These are phyloP conservation scores for Mycena vitilis DNA, from an alignment of 768 basidiomycete genomes.

Conservation along the genomic window DNA sequence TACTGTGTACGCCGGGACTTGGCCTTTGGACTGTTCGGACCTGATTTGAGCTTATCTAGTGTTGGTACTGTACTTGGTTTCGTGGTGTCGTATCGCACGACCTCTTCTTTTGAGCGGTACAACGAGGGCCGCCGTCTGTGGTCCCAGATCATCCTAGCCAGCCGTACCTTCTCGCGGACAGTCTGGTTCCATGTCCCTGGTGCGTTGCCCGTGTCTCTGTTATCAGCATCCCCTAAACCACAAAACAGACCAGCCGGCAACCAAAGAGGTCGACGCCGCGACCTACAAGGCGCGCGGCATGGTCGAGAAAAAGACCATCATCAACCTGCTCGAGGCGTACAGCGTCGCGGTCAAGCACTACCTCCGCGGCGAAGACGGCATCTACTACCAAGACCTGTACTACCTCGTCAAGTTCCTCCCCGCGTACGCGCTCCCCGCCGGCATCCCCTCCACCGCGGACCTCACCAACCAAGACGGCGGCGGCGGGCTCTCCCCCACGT, in stretches of 20 bases:
- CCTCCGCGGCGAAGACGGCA: conserved; percentile 62
- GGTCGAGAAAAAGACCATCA: conserved; percentile 75
- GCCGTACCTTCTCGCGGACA: conserved; percentile 67
- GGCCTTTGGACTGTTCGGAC: neutral
- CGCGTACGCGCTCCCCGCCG: conserved; percentile 66
- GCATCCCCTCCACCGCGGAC: conserved; percentile 55
- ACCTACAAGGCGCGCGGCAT: conserved; percentile 58
- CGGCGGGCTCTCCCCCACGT: conserved; percentile 20
- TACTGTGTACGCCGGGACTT: conserved; percentile 63
- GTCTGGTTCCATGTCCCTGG: conserved; percentile 79
- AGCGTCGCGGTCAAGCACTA: conserved; percentile 78
- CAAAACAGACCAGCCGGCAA: conserved; percentile 31
- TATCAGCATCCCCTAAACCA: conserved; percentile 30
- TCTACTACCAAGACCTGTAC: conserved; percentile 68
- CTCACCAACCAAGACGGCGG: conserved; percentile 22
- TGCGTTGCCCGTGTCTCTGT: conserved; percentile 43
- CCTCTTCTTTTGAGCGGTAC: conserved; percentile 80
- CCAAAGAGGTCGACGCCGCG: conserved; percentile 36
- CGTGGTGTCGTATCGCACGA: conserved; percentile 77
- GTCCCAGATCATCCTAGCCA: conserved; percentile 73
- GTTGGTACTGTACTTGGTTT: conserved; percentile 80
- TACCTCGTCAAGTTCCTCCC: conserved; percentile 81
- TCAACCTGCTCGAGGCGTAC: conserved; percentile 76
- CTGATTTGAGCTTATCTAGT: conserved; percentile 38
- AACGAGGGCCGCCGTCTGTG: conserved; percentile 78